Base-by-base conservation (phyloP, 169 alveolate genomes). In the Plasmodium cynomolgi region DNA sequence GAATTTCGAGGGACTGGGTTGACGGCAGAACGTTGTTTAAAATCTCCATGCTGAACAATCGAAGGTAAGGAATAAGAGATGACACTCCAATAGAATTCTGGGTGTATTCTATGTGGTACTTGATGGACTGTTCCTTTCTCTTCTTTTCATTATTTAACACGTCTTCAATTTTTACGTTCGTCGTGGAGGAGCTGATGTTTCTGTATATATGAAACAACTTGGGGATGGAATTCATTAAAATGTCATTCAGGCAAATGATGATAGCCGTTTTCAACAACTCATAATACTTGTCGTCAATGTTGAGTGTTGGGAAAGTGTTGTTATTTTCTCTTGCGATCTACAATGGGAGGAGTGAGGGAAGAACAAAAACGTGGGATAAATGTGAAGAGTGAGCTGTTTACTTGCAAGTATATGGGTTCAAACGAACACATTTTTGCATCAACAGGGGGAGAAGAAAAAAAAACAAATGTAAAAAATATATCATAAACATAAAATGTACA, bases 1-100 rank as follows among this genome's bases (percentile, higher is more conserved):
- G 95, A 13, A 58, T 82, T 91, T 91, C 95, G 68, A 91, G 58
- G 80, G 95, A 91, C 58, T 91, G 92, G n/a, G 95, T 91, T 72
- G 95, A 91, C 54, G 95, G 95, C 23, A 91, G 37, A 39, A 91
- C 79, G 68, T 91, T 91, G 39, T 91, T 91, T 82, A 91, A 82
- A 44, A 91, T 91, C 34, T 91, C 95, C 29, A 91, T 91, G 39
- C 95, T 91, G 54, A 91, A 91, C 68, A 91, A 72, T 91, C 84
- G 82, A 20, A 91, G 84, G 68, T 91, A 91, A 6, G 95, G 95
- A 68, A 91, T 81, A 72, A 91, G 92, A 17, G 95, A 72, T 37
- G 92, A 82, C 3, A 82, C 81, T 0, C 92, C 85, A 26, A 82
- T 73, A 17, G 92, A 62, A 72, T 82, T 81, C 58, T 91, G 91